Evolutionary conservation across 495 filamentous ascomycete species (phyloP).

Genomic region (Podospora didyma): DNA sequence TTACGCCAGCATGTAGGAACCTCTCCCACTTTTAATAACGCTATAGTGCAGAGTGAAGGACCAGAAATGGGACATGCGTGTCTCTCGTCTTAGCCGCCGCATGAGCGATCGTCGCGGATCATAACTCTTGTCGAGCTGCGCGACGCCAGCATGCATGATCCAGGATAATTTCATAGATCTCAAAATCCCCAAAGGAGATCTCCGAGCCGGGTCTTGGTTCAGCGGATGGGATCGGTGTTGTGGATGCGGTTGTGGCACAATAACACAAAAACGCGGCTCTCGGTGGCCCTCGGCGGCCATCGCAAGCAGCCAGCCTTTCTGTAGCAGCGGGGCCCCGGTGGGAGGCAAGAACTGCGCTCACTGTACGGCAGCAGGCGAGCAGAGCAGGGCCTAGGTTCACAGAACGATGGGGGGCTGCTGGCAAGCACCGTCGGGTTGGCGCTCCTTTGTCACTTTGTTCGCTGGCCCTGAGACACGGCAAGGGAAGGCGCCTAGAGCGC

Average conservation of each 20-base stretch:
- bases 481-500: not conserved
- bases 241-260: not conserved
- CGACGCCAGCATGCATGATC: not conserved
- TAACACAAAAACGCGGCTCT: not conserved
- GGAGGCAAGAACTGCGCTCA: no score
- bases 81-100: constrained; percentile 3
- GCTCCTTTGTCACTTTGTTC: not conserved
- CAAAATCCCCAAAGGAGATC: not conserved
- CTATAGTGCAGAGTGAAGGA: not conserved
- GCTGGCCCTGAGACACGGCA: not conserved
- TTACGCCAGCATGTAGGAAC: no score
- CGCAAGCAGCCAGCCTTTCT: not conserved
- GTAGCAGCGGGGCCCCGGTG: no score
- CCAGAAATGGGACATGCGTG: not conserved
- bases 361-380: not conserved
- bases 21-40: not conserved
- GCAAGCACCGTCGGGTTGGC: not conserved
- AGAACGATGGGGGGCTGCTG: no score
- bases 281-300: not conserved
- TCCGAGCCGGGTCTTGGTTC: not conserved
- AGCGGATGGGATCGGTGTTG: not conserved
- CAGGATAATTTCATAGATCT: constrained; percentile 1
- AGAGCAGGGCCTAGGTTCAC: no score
- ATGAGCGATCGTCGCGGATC: constrained; percentile 6
- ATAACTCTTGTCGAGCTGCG: not conserved